Conservation (phyloP, 331 rosid species). For the Phaseolus coccineus region DNA sequence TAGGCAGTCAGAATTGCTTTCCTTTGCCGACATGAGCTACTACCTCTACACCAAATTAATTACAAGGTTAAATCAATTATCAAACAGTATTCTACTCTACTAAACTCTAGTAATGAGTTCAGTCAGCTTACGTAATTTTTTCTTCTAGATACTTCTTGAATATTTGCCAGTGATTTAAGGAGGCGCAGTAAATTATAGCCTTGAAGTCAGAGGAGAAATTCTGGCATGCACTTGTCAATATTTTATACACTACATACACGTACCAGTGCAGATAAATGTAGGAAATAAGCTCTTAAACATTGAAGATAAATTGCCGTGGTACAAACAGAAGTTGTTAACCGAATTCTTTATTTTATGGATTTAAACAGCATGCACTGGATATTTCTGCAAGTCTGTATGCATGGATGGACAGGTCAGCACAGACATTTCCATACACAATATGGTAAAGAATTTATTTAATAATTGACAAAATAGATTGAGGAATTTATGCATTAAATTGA, state of each 20-base stretch:
- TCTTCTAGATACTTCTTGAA: conserved; percentile 39
- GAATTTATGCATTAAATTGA: background rate
- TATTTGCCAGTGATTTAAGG: conserved; percentile 29
- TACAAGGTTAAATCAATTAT: conserved; percentile 47
- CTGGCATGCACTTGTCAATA: background rate
- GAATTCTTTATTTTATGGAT: conserved; percentile 27
- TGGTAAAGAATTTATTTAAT: background rate
- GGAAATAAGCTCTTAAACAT: background rate
- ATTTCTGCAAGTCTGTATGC: conserved; percentile 24
- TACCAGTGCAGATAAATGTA: background rate
- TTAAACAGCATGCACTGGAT: conserved; percentile 35
- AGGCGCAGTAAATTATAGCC: conserved; percentile 30
- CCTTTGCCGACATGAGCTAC: conserved; percentile 73
- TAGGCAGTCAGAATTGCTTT: conserved; percentile 69
- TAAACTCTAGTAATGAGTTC: background rate
- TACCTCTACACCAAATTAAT: conserved; percentile 57
- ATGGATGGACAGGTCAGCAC: background rate
- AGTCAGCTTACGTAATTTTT: conserved; percentile 18
- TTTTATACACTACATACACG: background rate
- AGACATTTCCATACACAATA: background rate
- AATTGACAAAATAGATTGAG: conserved; percentile 8
- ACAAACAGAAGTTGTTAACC: background rate
- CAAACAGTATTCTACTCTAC: conserved; percentile 46
- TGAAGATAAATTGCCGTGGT: conserved; percentile 23
- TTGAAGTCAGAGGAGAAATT: conserved; percentile 18